A percentile compares a stretch with the other conserved stretches of the same genome.
These are phyloP conservation scores for Candida methanosorbosa DNA, from an alignment of 805 yeast genomes.

Conservation along the genomic window DNA sequence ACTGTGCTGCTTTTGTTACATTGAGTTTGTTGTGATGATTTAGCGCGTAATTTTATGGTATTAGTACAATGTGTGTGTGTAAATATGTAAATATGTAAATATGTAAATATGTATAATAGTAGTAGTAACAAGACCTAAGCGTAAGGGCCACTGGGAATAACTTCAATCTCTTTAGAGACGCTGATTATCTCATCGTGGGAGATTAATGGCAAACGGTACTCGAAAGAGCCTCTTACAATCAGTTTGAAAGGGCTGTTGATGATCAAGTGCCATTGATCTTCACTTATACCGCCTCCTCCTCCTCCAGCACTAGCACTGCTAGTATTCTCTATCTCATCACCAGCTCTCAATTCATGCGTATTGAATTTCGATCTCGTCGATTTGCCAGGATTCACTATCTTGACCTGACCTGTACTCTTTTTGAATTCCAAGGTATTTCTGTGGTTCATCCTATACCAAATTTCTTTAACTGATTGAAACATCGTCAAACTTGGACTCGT, in stretches of 20 bases:
- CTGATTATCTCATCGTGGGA: slow-evolving; percentile 18
- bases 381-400: slow-evolving; percentile 20
- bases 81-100: too few relatives aligned
- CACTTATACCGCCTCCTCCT: slow-evolving; percentile 11
- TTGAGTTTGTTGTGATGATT: too few relatives aligned
- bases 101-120: too few relatives aligned
- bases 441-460: slow-evolving; percentile 16
- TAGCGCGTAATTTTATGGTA: too few relatives aligned
- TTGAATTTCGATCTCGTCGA: slow-evolving; percentile 11
- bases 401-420: slow-evolving; percentile 21
- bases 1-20: too few relatives aligned
- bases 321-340: slow-evolving; percentile 2
- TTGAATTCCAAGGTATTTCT: slow-evolving; percentile 5
- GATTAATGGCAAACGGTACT: slow-evolving; percentile 20
- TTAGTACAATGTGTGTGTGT: too few relatives aligned
- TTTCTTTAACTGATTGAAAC: slow-evolving; percentile 6
- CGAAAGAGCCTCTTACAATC: slow-evolving; percentile 23
- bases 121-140: too few relatives aligned
- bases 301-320: not conserved
- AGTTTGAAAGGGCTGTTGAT: slow-evolving; percentile 19
- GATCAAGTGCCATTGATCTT: slow-evolving; percentile 22
- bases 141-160: too few relatives aligned
- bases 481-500: slow-evolving; percentile 4
- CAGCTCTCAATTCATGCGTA: not conserved
- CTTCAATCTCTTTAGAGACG: slow-evolving; percentile 13